Conservation (phyloP, 1,284 basidiomycete genomes). For the Papiliotrema fonsecae region DNA sequence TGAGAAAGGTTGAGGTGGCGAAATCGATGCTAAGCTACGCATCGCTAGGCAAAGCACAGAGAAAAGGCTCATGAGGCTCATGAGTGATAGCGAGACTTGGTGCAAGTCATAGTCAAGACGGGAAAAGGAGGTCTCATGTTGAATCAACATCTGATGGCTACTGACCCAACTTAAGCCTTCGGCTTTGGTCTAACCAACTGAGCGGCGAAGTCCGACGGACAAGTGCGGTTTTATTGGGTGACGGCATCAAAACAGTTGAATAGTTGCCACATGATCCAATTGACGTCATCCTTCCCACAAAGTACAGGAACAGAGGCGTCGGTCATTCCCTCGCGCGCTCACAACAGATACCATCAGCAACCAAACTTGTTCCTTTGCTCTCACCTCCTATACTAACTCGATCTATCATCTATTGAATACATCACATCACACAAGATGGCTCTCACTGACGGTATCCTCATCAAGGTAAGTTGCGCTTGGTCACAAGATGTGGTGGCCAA, state of each 20-base stretch:
- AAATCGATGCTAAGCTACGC: neutral
- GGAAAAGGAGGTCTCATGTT: no score
- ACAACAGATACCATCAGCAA: no score
- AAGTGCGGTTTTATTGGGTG: no score
- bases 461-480: conserved; percentile 57
- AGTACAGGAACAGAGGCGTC: neutral
- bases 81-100: neutral
- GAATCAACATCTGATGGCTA: no score
- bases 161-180: no score
- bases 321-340: neutral
- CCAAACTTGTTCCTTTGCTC: no score
- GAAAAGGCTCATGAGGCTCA: neutral
- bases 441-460: conserved; percentile 63
- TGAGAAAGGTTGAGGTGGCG: neutral
- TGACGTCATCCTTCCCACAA: no score
- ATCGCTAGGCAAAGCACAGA: neutral
- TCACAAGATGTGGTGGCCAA: no score
- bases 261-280: neutral
- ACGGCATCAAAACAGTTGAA: neutral
- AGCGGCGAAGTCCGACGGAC: no score
- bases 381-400: neutral
- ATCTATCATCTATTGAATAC: no score
- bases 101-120: neutral
- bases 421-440: conserved; percentile 27
- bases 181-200: no score